These are phyloP conservation scores for Zymoseptoria crescenta DNA, from an alignment of 2,329 filamentous ascomycete species.

Conservation along the genomic window DNA sequence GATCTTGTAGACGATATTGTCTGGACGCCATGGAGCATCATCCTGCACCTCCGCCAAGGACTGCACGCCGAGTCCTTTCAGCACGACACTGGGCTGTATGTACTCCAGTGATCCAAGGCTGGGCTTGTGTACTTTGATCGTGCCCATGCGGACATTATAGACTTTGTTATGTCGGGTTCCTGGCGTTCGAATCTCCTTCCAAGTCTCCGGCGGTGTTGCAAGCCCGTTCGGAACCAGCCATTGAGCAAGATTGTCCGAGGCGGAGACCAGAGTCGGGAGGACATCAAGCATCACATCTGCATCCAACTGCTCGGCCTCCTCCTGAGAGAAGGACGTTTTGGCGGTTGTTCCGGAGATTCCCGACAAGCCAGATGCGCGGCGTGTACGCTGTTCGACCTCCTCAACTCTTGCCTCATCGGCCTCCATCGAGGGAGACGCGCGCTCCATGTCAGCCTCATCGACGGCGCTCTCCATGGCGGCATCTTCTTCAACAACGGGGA, in stretches of 20 bases:
- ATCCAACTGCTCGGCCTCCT: slow-evolving; percentile 37
- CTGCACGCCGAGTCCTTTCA: slow-evolving; percentile 29
- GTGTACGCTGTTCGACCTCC: background rate
- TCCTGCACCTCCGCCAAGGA: slow-evolving; percentile 13
- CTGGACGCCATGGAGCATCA: slow-evolving; percentile 30
- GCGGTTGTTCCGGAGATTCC: slow-evolving; percentile 42
- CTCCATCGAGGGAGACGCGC: background rate
- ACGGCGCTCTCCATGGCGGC: slow-evolving; percentile 15
- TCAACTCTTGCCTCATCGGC: background rate
- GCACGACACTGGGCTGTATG: slow-evolving; percentile 34
- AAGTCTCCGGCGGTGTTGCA: slow-evolving; percentile 16
- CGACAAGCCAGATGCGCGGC: slow-evolving; percentile 23
- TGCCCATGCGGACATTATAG: slow-evolving; percentile 28
- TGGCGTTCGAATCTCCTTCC: slow-evolving; percentile 27
- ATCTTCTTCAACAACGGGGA: slow-evolving; percentile 5
- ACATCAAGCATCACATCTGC: slow-evolving; percentile 35
- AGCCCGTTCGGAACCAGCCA: slow-evolving; percentile 24
- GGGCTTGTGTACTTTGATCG: slow-evolving; percentile 29
- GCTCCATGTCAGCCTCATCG: slow-evolving; percentile 9
- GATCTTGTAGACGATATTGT: slow-evolving; percentile 37
- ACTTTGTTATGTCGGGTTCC: slow-evolving; percentile 35
- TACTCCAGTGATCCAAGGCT: slow-evolving; percentile 35
- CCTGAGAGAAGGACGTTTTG: slow-evolving; percentile 39
- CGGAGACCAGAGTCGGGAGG: slow-evolving; percentile 31
- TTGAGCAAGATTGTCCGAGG: slow-evolving; percentile 23